Percentiles rank a stretch among this genome's conserved stretches.
Conservation (phyloP, 2,329 filamentous ascomycete species). For the Fusarium hostae region DNA sequence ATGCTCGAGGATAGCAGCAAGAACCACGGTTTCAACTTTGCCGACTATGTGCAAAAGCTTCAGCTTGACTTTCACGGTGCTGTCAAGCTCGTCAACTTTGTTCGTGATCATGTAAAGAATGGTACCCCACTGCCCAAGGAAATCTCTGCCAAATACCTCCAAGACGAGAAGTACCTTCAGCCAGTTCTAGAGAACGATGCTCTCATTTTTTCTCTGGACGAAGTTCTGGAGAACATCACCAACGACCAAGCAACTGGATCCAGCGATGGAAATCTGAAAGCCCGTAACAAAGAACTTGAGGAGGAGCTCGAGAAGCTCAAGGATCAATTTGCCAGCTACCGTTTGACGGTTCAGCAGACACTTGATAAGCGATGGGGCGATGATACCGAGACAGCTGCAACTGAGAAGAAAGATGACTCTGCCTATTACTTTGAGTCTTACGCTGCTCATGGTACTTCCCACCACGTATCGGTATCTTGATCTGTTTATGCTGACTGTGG, state of each 20-base stretch:
- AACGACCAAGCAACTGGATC: constrained; percentile 58
- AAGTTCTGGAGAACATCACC: constrained; percentile 61
- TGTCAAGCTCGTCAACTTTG: constrained; percentile 80
- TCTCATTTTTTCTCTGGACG: constrained; percentile 86
- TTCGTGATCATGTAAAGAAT: constrained; percentile 60
- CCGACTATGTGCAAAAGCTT: constrained; percentile 65
- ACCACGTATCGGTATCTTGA: background rate
- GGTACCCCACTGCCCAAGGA: constrained; percentile 62
- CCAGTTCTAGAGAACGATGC: constrained; percentile 91
- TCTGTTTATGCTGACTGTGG: background rate
- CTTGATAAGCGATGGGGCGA: constrained; percentile 73
- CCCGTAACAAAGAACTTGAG: constrained; percentile 67
- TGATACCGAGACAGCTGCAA: constrained; percentile 57
- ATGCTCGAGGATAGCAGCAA: constrained; percentile 78
- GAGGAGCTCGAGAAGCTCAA: constrained; percentile 69
- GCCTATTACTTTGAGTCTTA: constrained; percentile 71
- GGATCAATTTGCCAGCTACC: constrained; percentile 73
- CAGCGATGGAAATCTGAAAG: constrained; percentile 49
- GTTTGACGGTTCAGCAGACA: constrained; percentile 72
- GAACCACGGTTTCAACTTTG: constrained; percentile 74
- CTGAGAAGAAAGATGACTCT: constrained; percentile 47
- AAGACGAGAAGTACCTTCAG: constrained; percentile 83
- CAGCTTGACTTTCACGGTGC: constrained; percentile 77
- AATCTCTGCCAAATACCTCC: constrained; percentile 70
- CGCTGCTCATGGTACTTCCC: constrained; percentile 65